Evolutionary conservation across 116 monocot species (phyloP).

Genomic region (Posidonia oceanica): DNA sequence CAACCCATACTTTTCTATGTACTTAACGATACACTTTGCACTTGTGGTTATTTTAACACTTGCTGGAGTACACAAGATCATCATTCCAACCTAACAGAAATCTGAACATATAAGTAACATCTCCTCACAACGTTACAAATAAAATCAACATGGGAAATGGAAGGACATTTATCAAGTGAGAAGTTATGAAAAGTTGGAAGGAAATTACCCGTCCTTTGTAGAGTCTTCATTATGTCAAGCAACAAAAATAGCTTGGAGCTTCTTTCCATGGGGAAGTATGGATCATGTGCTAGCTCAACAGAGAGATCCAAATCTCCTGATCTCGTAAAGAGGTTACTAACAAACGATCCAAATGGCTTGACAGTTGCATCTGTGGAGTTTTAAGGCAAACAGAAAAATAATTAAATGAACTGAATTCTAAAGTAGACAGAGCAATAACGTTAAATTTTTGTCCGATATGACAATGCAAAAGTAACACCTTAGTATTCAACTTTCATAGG

Average conservation of each 20-base stretch:
- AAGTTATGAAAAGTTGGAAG: background rate
- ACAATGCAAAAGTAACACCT: no score
- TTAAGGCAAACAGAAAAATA: background rate
- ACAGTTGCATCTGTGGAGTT: slow-evolving; percentile 33
- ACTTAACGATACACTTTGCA: no score
- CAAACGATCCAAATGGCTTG: slow-evolving; percentile 82
- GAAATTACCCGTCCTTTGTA: slow-evolving; percentile 38
- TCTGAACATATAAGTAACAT: no score
- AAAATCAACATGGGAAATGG: no score
- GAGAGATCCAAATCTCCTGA: slow-evolving; percentile 79
- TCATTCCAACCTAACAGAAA: no score
- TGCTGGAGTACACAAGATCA: no score
- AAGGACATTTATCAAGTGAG: no score
- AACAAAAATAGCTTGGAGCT: slow-evolving; percentile 29
- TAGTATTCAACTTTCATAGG: no score
- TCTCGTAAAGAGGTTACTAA: slow-evolving; percentile 59
- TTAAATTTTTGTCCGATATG: no score
- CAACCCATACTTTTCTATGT: no score
- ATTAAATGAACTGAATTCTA: background rate
- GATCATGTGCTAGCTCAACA: slow-evolving; percentile 17
- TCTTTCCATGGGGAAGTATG: slow-evolving; percentile 6
- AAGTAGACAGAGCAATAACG: background rate
- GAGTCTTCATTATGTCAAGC: slow-evolving; percentile 25
- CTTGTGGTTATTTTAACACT: no score
- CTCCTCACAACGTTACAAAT: no score